phyloP scores from a whole-genome alignment of 371 early-diverging fungal species.

The Mucor mucedo region DNA sequence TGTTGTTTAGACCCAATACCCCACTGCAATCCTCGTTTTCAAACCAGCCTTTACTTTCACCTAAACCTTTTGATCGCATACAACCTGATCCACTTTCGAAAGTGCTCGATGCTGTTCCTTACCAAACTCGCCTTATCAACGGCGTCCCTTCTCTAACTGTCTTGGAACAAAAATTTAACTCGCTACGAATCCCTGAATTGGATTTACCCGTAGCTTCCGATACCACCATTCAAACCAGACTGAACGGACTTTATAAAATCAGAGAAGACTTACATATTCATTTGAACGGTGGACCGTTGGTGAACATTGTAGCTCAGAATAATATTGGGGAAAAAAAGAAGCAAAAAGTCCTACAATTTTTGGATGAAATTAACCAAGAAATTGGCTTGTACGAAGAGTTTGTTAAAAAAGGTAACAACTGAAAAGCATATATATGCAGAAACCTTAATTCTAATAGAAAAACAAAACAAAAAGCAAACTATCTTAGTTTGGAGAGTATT shows the following conservation, averaged over 20 bases:
- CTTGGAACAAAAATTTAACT: constrained; percentile 65
- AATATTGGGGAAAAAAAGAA: constrained; percentile 51
- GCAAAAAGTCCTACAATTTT: constrained; percentile 51
- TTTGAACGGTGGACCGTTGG: constrained; percentile 59
- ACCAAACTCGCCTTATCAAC: constrained; percentile 58
- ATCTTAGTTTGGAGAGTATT: constrained; percentile 58
- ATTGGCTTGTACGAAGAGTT: constrained; percentile 80
- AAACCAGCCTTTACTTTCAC: constrained; percentile 36
- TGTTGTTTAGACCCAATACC: constrained; percentile 42
- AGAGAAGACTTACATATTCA: constrained; percentile 65
- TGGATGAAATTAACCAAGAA: constrained; percentile 69
- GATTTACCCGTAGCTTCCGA: constrained; percentile 69
- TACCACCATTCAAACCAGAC: constrained; percentile 60
- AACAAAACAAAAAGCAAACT: constrained; percentile 38
- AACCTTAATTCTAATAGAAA: not conserved
- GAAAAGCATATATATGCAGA: not conserved
- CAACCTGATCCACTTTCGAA: constrained; percentile 47
- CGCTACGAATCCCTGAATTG: constrained; percentile 67
- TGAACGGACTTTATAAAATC: constrained; percentile 66
- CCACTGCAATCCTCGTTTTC: constrained; percentile 42
- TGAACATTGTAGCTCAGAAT: constrained; percentile 35
- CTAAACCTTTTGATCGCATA: constrained; percentile 33
- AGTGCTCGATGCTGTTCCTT: constrained; percentile 46
- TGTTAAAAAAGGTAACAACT: constrained; percentile 67
- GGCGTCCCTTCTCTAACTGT: constrained; percentile 59